A percentile compares a stretch with the other conserved stretches of the same genome.
Evolutionary conservation across 306 rosid genomes (phyloP).

Genomic region (Fragaria iinumae): DNA sequence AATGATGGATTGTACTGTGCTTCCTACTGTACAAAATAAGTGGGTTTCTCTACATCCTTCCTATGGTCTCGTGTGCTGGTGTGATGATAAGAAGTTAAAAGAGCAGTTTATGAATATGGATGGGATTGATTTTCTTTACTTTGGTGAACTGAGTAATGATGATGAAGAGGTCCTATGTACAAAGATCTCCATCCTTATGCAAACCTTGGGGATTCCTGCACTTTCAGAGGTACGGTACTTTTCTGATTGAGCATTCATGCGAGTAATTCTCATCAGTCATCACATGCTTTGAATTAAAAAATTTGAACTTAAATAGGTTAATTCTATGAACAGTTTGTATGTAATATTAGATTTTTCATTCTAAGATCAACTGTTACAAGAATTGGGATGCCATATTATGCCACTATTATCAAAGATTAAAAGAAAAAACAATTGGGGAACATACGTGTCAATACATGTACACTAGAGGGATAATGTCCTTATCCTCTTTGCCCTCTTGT

Average conservation of each 20-base stretch:
- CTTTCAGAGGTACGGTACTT: slow-evolving; percentile 73
- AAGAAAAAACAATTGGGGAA: background rate
- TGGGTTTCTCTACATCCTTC: slow-evolving; percentile 93
- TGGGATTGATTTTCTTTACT: slow-evolving; percentile 62
- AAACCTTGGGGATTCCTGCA: slow-evolving; percentile 73
- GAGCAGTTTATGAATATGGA: slow-evolving; percentile 65
- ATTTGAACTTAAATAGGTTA: background rate
- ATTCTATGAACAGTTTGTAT: background rate
- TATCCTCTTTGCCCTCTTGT: background rate
- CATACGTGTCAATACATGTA: background rate
- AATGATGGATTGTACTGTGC: slow-evolving; percentile 57
- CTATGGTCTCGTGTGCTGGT: slow-evolving; percentile 82
- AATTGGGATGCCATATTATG: background rate
- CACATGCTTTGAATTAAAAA: background rate
- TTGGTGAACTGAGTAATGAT: slow-evolving; percentile 49
- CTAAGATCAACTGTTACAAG: background rate
- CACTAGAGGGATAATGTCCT: background rate
- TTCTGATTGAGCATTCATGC: slow-evolving; percentile 3
- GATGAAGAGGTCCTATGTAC: slow-evolving; percentile 44
- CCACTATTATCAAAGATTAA: background rate
- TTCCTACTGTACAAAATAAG: slow-evolving; percentile 83
- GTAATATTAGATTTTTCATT: background rate
- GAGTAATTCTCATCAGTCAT: background rate
- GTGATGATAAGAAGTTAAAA: slow-evolving; percentile 62
- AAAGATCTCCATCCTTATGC: slow-evolving; percentile 61